These are phyloP conservation scores for Taiozyma sp. DNA, from an alignment of 1,139 yeast species.

Conservation along the genomic window DNA sequence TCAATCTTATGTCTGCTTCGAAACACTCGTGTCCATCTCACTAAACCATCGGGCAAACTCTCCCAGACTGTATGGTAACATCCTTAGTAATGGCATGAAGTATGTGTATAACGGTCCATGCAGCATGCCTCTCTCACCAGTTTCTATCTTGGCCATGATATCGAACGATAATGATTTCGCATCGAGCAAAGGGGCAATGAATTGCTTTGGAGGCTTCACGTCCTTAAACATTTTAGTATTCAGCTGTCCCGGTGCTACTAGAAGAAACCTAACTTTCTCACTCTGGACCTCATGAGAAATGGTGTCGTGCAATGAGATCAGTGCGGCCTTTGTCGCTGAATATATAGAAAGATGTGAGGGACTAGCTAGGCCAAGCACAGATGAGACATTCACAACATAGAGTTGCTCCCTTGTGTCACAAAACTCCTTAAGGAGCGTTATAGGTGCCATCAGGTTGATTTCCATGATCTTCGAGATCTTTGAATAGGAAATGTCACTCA, in stretches of 20 bases:
- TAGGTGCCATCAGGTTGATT: constrained; percentile 54
- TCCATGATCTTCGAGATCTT: constrained; percentile 37
- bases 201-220: constrained; percentile 49
- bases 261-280: constrained; percentile 35
- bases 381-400: constrained; percentile 59
- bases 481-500: constrained; percentile 32
- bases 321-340: constrained; percentile 62
- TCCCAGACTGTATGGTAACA: constrained; percentile 46
- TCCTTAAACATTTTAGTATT: constrained; percentile 58
- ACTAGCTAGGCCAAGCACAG: constrained; percentile 65
- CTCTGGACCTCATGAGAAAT: constrained; percentile 41
- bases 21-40: constrained; percentile 40
- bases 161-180: constrained; percentile 36
- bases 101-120: constrained; percentile 57
- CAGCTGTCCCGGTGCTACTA: constrained; percentile 65
- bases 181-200: constrained; percentile 59
- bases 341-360: constrained; percentile 63
- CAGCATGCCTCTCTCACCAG: constrained; percentile 49
- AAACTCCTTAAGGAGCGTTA: constrained; percentile 42
- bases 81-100: constrained; percentile 46
- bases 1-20: background rate
- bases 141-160: constrained; percentile 36
- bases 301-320: constrained; percentile 54
- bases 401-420: constrained; percentile 31
- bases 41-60: constrained; percentile 43